phyloP scores from a whole-genome alignment of 768 basidiomycete genomes.

The Naganishia onofrii region DNA sequence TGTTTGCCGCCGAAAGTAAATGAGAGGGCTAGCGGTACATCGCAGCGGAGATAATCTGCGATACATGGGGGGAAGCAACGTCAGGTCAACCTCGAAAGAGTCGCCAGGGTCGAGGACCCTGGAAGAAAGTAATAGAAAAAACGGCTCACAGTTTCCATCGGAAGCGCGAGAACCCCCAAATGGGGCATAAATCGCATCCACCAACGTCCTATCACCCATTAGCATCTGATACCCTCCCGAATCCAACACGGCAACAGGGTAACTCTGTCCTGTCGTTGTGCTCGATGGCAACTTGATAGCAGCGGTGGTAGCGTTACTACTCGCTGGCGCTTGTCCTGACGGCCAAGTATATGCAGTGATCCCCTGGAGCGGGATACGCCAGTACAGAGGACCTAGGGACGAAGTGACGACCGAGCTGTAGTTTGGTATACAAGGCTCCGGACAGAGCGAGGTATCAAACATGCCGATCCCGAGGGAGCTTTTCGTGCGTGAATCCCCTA shows the following conservation, averaged over 20 bases:
- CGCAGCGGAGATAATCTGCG: constrained; percentile 49
- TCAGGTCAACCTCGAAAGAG: neutral
- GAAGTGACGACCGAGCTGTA: constrained; percentile 46
- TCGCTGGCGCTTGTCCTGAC: constrained; percentile 13
- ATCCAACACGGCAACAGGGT: constrained; percentile 48
- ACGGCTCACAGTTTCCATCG: constrained; percentile 50
- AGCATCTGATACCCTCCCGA: constrained; percentile 50
- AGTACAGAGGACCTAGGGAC: constrained; percentile 36
- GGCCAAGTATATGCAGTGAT: constrained; percentile 31
- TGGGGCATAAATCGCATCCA: constrained; percentile 44
- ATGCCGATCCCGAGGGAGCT: constrained; percentile 45
- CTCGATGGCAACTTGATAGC: constrained; percentile 31
- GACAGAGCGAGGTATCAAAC: constrained; percentile 36
- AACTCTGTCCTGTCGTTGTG: constrained; percentile 29
- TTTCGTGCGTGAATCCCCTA: constrained; percentile 46
- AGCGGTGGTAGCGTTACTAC: neutral
- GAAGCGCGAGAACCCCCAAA: constrained; percentile 40
- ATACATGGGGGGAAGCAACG: neutral
- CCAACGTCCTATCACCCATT: constrained; percentile 39
- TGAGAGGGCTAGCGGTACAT: constrained; percentile 39
- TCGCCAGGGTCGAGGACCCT: neutral
- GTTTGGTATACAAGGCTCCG: constrained; percentile 40
- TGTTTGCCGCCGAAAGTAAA: constrained; percentile 44
- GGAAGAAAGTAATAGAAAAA: too few relatives aligned
- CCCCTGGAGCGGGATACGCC: constrained; percentile 43